Evolutionary conservation across 2,329 filamentous ascomycete genomes (phyloP).

Genomic region (Talaromyces sp.): DNA sequence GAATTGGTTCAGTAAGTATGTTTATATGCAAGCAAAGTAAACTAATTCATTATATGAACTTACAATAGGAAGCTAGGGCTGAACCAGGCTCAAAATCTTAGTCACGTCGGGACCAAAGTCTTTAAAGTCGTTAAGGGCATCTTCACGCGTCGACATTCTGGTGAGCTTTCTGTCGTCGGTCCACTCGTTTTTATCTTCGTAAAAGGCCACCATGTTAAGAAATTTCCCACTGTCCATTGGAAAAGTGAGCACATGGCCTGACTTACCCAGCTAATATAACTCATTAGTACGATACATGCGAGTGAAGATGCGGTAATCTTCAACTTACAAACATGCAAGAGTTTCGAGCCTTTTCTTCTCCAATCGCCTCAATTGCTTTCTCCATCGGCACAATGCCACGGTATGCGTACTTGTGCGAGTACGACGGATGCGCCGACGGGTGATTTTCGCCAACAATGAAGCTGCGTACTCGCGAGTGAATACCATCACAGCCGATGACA

Average conservation of each 20-base stretch:
- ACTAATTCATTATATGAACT: not conserved
- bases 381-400: not conserved
- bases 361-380: not conserved
- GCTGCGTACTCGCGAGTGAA: constrained; percentile 14
- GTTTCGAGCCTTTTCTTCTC: not conserved
- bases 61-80: not conserved
- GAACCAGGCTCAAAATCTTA: not conserved
- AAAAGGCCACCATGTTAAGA: constrained; percentile 22
- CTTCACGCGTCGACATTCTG: not conserved
- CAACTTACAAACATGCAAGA: not conserved
- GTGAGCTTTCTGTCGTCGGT: not conserved
- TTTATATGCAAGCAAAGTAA: not conserved
- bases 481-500: constrained; percentile 18
- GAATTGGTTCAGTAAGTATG: constrained; percentile 9
- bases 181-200: not conserved
- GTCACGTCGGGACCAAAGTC: not conserved
- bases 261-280: not conserved
- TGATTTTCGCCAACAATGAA: constrained; percentile 4
- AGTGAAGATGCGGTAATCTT: not conserved
- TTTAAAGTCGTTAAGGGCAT: not conserved
- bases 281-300: not conserved
- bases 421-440: not conserved
- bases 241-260: constrained; percentile 4
- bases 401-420: constrained; percentile 2
- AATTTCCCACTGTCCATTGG: constrained; percentile 18